Evolutionary conservation across 2,329 filamentous ascomycete genomes (phyloP), one percentile per base, ranked within the genome.

Genomic region (Colletotrichum navitas): DNA sequence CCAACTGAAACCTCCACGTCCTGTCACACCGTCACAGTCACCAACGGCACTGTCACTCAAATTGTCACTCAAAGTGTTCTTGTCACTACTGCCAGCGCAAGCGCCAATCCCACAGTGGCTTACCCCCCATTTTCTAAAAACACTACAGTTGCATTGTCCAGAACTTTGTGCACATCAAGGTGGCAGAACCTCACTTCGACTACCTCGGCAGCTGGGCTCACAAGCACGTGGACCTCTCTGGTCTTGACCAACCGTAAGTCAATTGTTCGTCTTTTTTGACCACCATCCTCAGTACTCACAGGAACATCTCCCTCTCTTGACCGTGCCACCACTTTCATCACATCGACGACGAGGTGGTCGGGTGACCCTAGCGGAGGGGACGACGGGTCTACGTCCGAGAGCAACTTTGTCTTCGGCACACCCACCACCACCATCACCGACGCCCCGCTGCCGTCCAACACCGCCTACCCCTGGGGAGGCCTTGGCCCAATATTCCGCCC

Each of bases 381-480:
- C 7, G 39, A 36, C 21, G 43, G 7, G 5, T 6, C 34, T 11
- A 10, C 61, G 5, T n/a, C 58, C 16, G 36, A 56, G 5, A 65
- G 36, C 36, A 49, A 12, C 32, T 36, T 55, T 16, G 47, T 34
- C 6, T 29, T 41, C 8, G 68, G 58, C 24, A 43, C 55, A n/a
- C 69, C 64, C 14, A 68, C 64, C 11, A 65, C 71, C 14, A 73
- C 73, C 4, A 32, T 59, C 51, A 71, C 66, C 11, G 49, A 72
- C 62, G 45, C 67, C 43, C 55, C 70, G 11, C 67, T 80, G 41
- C 78, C 80, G 7, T 74, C 75, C 2, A 78, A 80, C 39, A 76
- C 78, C 21, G 79, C 80, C 68, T 81, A 76, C 34, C 81, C 81
- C 1, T 82, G 81, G 81, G 81, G 80, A 14, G 79, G 78, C 39